Evolutionary conservation across 257 asterid genomes (phyloP).

Genomic region (Ocimum tenuiflorum): DNA sequence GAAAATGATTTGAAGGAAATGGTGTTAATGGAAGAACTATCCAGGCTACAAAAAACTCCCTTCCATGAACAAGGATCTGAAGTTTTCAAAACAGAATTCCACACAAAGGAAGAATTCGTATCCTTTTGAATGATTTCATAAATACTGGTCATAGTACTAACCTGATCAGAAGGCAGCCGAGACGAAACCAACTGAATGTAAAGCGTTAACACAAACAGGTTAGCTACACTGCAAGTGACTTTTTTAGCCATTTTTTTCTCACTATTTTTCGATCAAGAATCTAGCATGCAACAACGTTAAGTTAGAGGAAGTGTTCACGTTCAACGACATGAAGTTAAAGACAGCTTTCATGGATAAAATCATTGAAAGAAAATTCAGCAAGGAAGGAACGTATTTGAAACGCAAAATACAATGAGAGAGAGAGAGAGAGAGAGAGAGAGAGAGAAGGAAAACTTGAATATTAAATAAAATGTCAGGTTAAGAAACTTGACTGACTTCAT

Average conservation of each 20-base stretch:
- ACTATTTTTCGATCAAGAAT: too few species aligned
- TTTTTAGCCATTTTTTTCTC: constrained; percentile 11
- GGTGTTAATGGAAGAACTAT: constrained; percentile 32
- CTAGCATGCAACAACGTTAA: too few species aligned
- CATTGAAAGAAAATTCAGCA: too few species aligned
- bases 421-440: too few species aligned
- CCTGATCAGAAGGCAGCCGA: constrained; percentile 31
- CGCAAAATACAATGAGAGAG: too few species aligned
- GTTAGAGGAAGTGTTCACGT: too few species aligned
- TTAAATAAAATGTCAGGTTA: too few species aligned
- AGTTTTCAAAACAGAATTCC: constrained; percentile 18
- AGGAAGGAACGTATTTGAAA: too few species aligned
- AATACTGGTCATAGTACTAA: constrained; percentile 25
- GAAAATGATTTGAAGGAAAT: constrained; percentile 32
- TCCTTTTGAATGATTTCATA: constrained; percentile 33
- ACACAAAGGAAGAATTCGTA: constrained; percentile 23
- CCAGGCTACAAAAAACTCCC: constrained; percentile 41
- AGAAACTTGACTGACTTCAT: too few species aligned
- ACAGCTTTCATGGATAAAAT: too few species aligned
- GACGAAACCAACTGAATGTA: constrained; percentile 20
- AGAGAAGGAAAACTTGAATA: too few species aligned
- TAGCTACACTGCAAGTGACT: not conserved
- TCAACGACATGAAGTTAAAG: too few species aligned
- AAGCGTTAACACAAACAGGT: constrained; percentile 26
- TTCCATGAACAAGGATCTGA: constrained; percentile 67